These are phyloP conservation scores for Knoxia roxburghii DNA, from an alignment of 257 asterid species.

Conservation along the genomic window DNA sequence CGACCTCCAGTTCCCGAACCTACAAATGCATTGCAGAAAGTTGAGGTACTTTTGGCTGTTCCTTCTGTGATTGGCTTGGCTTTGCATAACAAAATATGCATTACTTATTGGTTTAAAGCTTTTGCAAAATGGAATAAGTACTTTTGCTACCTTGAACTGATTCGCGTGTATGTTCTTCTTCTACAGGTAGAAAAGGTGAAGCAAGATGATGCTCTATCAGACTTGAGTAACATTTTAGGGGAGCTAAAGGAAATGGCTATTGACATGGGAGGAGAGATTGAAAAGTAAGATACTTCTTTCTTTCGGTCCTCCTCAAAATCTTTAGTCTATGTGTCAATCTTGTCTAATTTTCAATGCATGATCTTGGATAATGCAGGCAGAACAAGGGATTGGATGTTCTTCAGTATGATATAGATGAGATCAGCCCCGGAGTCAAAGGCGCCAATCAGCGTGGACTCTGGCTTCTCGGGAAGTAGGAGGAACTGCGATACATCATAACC, in stretches of 20 bases:
- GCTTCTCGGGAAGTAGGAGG: conserved; percentile 43
- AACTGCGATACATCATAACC: background rate
- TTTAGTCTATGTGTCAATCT: background rate
- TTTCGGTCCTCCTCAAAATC: background rate
- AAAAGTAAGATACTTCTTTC: conserved; percentile 17
- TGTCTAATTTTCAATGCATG: background rate
- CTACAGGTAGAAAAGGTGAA: conserved; percentile 34
- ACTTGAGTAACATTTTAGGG: conserved; percentile 36
- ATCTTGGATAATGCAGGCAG: conserved; percentile 27
- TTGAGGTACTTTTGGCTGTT: conserved; percentile 49
- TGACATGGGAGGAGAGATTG: conserved; percentile 48
- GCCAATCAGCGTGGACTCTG: conserved; percentile 32
- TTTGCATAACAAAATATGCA: no score
- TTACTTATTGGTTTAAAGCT: no score
- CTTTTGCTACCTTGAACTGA: background rate
- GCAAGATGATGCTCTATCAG: conserved; percentile 45
- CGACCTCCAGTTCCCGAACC: conserved; percentile 57
- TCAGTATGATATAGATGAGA: conserved; percentile 34
- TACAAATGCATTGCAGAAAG: conserved; percentile 69
- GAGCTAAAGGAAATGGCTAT: conserved; percentile 45
- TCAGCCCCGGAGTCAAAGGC: conserved; percentile 26
- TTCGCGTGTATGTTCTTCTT: background rate
- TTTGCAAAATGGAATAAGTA: background rate
- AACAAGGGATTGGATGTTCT: conserved; percentile 25
- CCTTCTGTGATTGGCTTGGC: no score